These are phyloP conservation scores for Leptodontidium sp. DNA, from an alignment of 2,329 filamentous ascomycete species.

Conservation along the genomic window DNA sequence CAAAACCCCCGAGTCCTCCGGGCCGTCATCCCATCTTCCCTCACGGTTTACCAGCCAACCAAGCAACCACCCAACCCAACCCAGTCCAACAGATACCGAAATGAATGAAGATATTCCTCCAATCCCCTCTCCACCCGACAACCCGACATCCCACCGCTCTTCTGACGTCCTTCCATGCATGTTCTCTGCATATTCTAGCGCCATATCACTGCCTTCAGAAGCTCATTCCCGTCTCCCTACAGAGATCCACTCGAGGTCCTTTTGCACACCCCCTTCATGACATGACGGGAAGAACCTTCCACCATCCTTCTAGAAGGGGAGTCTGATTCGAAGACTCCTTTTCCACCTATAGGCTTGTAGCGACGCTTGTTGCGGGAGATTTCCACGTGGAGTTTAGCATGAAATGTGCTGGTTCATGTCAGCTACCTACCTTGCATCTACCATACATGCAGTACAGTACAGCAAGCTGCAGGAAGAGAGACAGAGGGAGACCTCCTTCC, in stretches of 20 bases:
- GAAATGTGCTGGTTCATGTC: too few relatives aligned
- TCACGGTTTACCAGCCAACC: neutral
- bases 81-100: neutral
- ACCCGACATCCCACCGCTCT: neutral
- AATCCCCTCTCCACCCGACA: neutral
- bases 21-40: neutral
- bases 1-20: neutral
- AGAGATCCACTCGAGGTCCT: neutral
- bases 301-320: neutral
- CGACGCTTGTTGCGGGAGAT: too few relatives aligned
- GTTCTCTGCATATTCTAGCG: constrained; percentile 15
- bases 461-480: too few relatives aligned
- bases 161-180: constrained; percentile 14
- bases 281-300: neutral
- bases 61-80: neutral
- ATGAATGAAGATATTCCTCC: neutral
- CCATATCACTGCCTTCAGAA: neutral
- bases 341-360: too few relatives aligned
- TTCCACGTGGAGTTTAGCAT: too few relatives aligned
- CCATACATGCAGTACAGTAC: too few relatives aligned
- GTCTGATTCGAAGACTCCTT: neutral
- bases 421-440: too few relatives aligned
- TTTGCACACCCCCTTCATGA: neutral
- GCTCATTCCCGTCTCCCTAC: neutral
- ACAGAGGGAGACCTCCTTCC: too few relatives aligned